These are phyloP conservation scores for Torulaspora microellipsoides DNA, from an alignment of 805 yeast species.

Conservation along the genomic window DNA sequence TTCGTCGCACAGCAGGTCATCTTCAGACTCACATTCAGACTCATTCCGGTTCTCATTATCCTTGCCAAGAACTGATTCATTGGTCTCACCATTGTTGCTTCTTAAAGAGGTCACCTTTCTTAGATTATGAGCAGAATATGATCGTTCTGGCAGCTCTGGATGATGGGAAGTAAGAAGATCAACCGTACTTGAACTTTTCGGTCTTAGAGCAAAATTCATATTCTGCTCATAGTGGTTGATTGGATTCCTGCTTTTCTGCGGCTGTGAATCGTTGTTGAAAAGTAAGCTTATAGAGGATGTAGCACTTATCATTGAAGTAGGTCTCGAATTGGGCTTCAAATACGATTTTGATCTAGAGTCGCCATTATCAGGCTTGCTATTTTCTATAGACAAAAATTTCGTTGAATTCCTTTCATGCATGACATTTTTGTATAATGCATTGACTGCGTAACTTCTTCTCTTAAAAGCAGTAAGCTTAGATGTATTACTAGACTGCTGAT, in stretches of 20 bases:
- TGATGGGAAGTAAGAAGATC: neutral
- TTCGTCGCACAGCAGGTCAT: slow-evolving; percentile 5
- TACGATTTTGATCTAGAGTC: neutral
- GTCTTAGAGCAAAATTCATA: slow-evolving; percentile 16
- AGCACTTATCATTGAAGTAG: neutral
- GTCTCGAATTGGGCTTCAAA: neutral
- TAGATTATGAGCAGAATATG: neutral
- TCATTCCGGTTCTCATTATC: neutral
- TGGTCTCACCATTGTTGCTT: neutral
- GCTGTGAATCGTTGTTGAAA: neutral
- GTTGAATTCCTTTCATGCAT: slow-evolving; percentile 7
- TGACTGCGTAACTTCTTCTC: slow-evolving; percentile 15
- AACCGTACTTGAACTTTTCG: slow-evolving; percentile 13
- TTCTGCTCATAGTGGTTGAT: slow-evolving; percentile 18
- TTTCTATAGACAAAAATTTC: slow-evolving; percentile 2
- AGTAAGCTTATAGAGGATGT: slow-evolving; percentile 3
- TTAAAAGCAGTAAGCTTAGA: slow-evolving; percentile 8
- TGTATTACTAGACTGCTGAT: slow-evolving; percentile 2
- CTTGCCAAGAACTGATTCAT: neutral
- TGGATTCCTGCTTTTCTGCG: slow-evolving; percentile 13
- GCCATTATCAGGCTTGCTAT: neutral
- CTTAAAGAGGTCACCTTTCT: neutral
- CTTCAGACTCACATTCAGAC: neutral
- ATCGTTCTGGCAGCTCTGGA: neutral
- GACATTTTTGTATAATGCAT: slow-evolving; percentile 11